These are phyloP conservation scores for Boletus insuetus DNA, from an alignment of 768 basidiomycete genomes.

Conservation along the genomic window DNA sequence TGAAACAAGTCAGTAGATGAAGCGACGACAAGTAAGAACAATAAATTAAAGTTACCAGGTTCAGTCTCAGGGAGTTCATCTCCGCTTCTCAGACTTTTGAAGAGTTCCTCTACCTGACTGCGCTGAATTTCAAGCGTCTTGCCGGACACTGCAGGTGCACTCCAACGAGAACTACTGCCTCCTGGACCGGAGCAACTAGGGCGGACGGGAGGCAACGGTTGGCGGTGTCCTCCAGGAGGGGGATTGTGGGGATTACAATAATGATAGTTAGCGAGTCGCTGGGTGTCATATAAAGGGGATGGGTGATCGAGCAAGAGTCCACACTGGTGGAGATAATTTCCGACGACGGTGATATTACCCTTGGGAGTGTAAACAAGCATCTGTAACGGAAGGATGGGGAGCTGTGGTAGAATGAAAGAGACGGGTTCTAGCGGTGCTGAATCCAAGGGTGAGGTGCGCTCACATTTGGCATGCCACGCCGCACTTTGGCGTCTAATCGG, in stretches of 20 bases:
- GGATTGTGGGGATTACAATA: conserved; percentile 92
- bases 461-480: conserved; percentile 62
- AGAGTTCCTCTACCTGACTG: conserved; percentile 91
- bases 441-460: conserved; percentile 30
- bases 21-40: conserved; percentile 10
- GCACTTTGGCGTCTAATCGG: conserved; percentile 73
- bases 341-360: conserved; percentile 83
- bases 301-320: conserved; percentile 82
- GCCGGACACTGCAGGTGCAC: conserved; percentile 50
- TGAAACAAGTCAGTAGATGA: conserved; percentile 15
- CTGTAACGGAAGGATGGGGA: conserved; percentile 79
- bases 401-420: conserved; percentile 40
- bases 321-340: conserved; percentile 66
- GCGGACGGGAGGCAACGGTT: conserved; percentile 39
- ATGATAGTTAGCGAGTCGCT: conserved; percentile 56
- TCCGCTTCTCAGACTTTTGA: conserved; percentile 83
- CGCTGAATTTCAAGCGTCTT: conserved; percentile 91
- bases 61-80: conserved; percentile 86
- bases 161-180: conserved; percentile 48
- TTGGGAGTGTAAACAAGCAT: conserved; percentile 93
- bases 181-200: conserved; percentile 41
- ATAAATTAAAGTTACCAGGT: conserved; percentile 56
- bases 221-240: conserved; percentile 62
- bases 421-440: conserved; percentile 10
- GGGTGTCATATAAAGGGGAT: conserved; percentile 57